Percentiles rank a stretch among this genome's conserved stretches.
Conservation (phyloP, 129 eudicot species). For the Escallonia herrerae region DNA sequence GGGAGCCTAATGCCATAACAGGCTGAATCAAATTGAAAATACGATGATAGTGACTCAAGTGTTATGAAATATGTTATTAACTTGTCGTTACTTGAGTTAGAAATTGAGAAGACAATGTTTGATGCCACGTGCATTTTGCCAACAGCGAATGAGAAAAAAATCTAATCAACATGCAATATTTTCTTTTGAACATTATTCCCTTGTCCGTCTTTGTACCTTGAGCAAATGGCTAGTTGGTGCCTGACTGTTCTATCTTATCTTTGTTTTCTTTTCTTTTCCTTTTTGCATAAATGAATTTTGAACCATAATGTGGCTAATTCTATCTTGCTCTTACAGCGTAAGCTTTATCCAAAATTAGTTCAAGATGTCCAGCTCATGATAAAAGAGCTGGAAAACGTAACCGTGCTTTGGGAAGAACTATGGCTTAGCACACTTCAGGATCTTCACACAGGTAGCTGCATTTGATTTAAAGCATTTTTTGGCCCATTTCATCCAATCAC, state of each 20-base stretch:
- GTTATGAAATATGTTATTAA: too few species aligned
- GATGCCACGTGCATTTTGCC: too few species aligned
- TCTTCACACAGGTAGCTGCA: constrained; percentile 83
- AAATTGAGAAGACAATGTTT: too few species aligned
- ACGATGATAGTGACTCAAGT: too few species aligned
- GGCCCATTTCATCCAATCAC: not conserved
- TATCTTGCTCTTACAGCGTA: constrained; percentile 55
- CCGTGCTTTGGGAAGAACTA: constrained; percentile 97
- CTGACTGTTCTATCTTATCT: not conserved
- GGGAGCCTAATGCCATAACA: too few species aligned
- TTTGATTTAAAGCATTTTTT: not conserved
- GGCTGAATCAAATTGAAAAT: too few species aligned
- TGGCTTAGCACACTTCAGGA: constrained; percentile 99
- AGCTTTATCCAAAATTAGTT: constrained; percentile 81
- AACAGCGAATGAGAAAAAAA: too few species aligned
- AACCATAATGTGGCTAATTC: too few species aligned
- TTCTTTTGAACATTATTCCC: not conserved
- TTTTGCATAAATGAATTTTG: not conserved
- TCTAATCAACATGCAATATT: too few species aligned
- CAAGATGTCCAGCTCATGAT: constrained; percentile 92
- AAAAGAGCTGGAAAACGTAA: constrained; percentile 88
- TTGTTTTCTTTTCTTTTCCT: not conserved
- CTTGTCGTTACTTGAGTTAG: too few species aligned
- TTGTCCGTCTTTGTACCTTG: too few species aligned
- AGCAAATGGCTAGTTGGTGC: too few species aligned